Percentiles rank a stretch among this genome's conserved stretches.
phyloP scores from a whole-genome alignment of 1,139 yeast species.

The Yamadazyma sp. region DNA sequence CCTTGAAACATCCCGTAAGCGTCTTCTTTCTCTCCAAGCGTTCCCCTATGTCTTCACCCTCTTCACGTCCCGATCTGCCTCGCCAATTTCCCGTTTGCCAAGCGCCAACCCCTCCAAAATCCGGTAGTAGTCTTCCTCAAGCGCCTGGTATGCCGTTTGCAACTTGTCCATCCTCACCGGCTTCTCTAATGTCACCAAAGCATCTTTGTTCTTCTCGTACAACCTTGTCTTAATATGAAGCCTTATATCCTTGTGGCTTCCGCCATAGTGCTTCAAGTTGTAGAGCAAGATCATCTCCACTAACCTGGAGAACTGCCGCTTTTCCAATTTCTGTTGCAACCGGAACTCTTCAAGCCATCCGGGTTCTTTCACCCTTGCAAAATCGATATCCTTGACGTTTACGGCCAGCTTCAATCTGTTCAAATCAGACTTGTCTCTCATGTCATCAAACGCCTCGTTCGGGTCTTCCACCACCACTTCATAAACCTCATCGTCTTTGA shows the following conservation, averaged over 20 bases:
- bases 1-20: too few species aligned
- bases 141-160: constrained; percentile 69
- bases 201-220: constrained; percentile 77
- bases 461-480: constrained; percentile 96
- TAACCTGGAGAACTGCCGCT: constrained; percentile 74
- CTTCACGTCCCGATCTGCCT: neutral
- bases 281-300: constrained; percentile 72
- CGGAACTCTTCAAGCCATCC: constrained; percentile 46
- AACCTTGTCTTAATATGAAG: constrained; percentile 70
- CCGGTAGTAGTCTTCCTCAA: constrained; percentile 69
- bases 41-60: constrained; percentile 2
- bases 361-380: constrained; percentile 21
- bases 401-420: constrained; percentile 38
- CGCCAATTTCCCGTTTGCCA: constrained; percentile 2
- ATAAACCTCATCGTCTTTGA: constrained; percentile 48
- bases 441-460: constrained; percentile 85
- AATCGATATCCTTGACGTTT: constrained; percentile 18
- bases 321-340: constrained; percentile 59
- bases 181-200: constrained; percentile 62
- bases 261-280: constrained; percentile 29
- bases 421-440: constrained; percentile 83
- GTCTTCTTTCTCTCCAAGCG: too few species aligned
- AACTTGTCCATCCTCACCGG: constrained; percentile 65
- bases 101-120: constrained; percentile 40
- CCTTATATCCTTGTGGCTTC: constrained; percentile 45